Evolutionary conservation across 2,329 filamentous ascomycete species (phyloP).

Genomic region (Seiridium cupressi): DNA sequence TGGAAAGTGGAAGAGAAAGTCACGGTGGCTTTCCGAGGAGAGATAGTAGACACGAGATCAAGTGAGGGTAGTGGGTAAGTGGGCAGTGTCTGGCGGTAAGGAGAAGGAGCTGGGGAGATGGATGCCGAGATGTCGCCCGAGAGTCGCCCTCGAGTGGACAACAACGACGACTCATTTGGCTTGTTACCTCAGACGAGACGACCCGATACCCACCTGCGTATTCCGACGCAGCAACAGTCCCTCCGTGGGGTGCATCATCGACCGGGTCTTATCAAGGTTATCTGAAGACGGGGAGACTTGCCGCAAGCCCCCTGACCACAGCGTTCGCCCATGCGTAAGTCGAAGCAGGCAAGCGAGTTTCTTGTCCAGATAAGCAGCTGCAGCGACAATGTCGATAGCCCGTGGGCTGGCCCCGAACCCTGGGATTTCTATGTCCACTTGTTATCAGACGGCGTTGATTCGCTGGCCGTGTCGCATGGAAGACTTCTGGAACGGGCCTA

Average conservation of each 20-base stretch:
- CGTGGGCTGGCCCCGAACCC: neutral
- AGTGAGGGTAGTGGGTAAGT: neutral
- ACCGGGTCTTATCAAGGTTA: slow-evolving; percentile 1
- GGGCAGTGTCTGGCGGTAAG: slow-evolving; percentile 1
- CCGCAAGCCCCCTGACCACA: neutral
- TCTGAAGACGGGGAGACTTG: neutral
- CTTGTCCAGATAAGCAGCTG: slow-evolving; percentile 1
- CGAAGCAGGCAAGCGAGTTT: neutral
- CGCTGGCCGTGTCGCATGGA: neutral
- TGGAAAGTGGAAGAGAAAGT: neutral
- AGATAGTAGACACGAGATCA: neutral
- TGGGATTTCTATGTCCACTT: neutral
- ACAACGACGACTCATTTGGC: slow-evolving; percentile 1
- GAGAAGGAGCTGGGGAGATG: neutral
- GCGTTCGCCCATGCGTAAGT: neutral
- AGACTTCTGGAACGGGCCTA: slow-evolving; percentile 2
- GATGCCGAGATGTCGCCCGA: neutral
- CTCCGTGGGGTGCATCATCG: neutral
- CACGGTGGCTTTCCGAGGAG: neutral
- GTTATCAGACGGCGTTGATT: slow-evolving; percentile 6
- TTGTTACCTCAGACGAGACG: slow-evolving; percentile 3
- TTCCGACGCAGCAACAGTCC: neutral
- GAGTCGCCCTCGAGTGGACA: neutral
- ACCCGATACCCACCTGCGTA: neutral
- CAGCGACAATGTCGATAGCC: neutral